These are phyloP conservation scores for Oryza rufipogon DNA, from an alignment of 176 grass and related monocot genomes.

Conservation along the genomic window DNA sequence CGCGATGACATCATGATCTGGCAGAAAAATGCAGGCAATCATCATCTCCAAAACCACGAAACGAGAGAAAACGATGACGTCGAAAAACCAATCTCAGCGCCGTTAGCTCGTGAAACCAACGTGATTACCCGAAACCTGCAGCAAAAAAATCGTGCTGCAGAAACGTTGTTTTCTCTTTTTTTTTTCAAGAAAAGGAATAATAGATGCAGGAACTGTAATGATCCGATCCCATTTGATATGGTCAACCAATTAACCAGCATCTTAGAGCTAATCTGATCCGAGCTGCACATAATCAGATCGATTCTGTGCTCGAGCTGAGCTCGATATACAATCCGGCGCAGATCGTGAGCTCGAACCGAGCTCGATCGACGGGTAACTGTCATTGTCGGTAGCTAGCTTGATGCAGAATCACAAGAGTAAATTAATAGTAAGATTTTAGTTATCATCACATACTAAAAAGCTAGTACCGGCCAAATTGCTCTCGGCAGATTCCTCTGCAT, in stretches of 20 bases:
- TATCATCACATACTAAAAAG: background rate
- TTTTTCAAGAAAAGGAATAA: background rate
- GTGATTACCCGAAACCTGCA: background rate
- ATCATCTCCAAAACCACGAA: background rate
- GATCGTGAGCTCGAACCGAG: too few species aligned
- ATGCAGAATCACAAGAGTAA: background rate
- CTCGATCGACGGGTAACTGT: background rate
- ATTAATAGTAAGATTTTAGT: background rate
- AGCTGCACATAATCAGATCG: background rate
- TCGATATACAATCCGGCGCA: too few species aligned
- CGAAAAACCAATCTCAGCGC: background rate
- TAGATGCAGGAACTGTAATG: background rate
- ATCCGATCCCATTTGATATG: background rate
- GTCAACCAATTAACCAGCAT: background rate
- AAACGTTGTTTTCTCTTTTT: background rate
- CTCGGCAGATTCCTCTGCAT: background rate
- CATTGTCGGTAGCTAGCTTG: constrained; percentile 6
- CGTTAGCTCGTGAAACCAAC: background rate
- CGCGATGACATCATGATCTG: background rate
- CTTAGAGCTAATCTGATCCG: background rate
- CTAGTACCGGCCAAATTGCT: background rate
- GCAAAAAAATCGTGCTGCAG: background rate
- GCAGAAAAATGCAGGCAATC: background rate
- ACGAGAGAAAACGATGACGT: background rate
- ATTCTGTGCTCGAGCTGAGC: background rate